Conservation (phyloP, 495 filamentous ascomycete species). For the Terfezia claveryi region DNA sequence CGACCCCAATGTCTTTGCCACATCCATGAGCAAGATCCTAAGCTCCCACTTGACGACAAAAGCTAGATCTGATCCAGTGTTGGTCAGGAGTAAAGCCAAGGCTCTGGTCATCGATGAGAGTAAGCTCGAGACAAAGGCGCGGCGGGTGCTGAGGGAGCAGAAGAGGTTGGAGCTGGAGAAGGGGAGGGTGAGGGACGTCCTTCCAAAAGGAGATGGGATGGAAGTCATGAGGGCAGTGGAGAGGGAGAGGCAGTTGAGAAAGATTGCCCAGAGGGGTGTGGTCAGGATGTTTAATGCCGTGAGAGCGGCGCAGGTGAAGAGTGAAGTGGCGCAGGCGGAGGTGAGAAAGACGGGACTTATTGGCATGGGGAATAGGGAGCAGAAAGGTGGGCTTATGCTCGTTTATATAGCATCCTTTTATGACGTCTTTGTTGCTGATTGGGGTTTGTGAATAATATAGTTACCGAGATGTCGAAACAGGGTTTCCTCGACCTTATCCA, state of each 20-base stretch:
- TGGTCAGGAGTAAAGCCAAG: slow-evolving; percentile 48
- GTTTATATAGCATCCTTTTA: neutral
- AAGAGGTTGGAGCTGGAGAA: slow-evolving; percentile 64
- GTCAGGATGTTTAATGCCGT: slow-evolving; percentile 71
- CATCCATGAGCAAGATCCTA: slow-evolving; percentile 77
- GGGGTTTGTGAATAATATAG: no score
- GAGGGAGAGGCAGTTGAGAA: slow-evolving; percentile 39
- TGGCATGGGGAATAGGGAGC: slow-evolving; percentile 11
- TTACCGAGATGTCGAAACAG: slow-evolving; percentile 88
- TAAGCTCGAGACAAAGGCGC: slow-evolving; percentile 59
- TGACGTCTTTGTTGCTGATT: neutral
- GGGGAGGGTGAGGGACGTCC: slow-evolving; percentile 58
- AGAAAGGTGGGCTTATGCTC: slow-evolving; percentile 8
- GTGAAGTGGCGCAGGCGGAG: slow-evolving; percentile 8
- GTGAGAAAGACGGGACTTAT: slow-evolving; percentile 36
- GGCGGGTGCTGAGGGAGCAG: slow-evolving; percentile 54
- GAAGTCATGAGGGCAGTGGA: slow-evolving; percentile 32
- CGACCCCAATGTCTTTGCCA: slow-evolving; percentile 74
- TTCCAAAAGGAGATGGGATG: slow-evolving; percentile 33
- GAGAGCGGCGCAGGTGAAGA: slow-evolving; percentile 57
- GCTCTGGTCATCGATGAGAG: slow-evolving; percentile 43
- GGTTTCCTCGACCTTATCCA: slow-evolving; percentile 78
- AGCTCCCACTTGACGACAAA: slow-evolving; percentile 60
- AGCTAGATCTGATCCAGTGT: slow-evolving; percentile 65
- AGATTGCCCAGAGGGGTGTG: slow-evolving; percentile 18